Evolutionary conservation across 441 rosid species (phyloP).

Genomic region (Adansonia rubrostipa): DNA sequence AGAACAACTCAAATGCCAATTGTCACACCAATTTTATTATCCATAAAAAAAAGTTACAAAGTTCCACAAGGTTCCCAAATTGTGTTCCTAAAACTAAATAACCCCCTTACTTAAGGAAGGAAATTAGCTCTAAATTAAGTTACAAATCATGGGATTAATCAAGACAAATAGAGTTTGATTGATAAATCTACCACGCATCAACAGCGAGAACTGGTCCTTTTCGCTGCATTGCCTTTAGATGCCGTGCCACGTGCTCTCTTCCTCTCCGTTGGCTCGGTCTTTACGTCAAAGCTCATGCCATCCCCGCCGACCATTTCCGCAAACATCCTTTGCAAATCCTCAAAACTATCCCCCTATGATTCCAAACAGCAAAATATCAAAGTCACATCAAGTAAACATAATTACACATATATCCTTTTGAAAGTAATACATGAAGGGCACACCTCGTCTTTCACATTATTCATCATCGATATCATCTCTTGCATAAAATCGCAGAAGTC

Average conservation of each 20-base stretch:
- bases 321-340: constrained; percentile 72
- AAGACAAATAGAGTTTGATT: no score
- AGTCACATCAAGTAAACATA: not conserved
- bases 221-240: constrained; percentile 45
- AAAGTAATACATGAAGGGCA: not conserved
- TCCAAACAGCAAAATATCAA: not conserved
- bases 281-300: constrained; percentile 34
- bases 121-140: not conserved
- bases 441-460: constrained; percentile 71
- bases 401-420: not conserved
- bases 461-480: constrained; percentile 79
- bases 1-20: not conserved
- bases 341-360: constrained; percentile 52
- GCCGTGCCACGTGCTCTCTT: constrained; percentile 52
- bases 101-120: not conserved
- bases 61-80: not conserved
- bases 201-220: constrained; percentile 40
- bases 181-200: constrained; percentile 30
- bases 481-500: constrained; percentile 71
- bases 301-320: constrained; percentile 67
- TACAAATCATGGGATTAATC: not conserved
- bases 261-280: constrained; percentile 30
- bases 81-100: constrained; percentile 11
- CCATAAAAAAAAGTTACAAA: not conserved
- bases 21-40: not conserved